These are phyloP conservation scores for Neofusicoccum umdonicola DNA, from an alignment of 2,329 filamentous ascomycete species.

Conservation along the genomic window DNA sequence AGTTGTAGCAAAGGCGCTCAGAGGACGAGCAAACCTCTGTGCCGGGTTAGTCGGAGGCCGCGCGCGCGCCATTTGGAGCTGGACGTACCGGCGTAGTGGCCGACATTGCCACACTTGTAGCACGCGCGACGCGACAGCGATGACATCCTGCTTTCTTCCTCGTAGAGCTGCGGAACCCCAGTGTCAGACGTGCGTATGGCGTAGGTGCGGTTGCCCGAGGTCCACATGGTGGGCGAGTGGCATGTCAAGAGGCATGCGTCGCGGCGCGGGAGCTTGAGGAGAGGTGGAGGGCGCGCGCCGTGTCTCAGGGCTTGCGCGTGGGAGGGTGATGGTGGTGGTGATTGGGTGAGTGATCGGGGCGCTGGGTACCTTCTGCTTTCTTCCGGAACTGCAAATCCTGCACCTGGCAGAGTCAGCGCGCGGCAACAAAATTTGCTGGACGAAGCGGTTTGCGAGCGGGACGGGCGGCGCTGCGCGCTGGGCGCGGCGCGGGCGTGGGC, in stretches of 20 bases:
- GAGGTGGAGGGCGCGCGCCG: not conserved
- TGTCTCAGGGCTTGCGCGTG: not conserved
- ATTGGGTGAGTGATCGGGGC: not conserved
- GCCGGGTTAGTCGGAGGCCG: not conserved
- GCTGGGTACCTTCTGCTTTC: slow-evolving; percentile 25
- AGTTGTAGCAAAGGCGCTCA: slow-evolving; percentile 99
- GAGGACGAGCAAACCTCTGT: slow-evolving; percentile 93
- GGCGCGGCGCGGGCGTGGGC: not conserved
- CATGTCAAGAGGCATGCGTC: slow-evolving; percentile 20
- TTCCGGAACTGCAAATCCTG: slow-evolving; percentile 31
- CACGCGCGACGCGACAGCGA: slow-evolving; percentile 54
- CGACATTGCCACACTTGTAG: slow-evolving; percentile 55
- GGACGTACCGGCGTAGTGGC: slow-evolving; percentile 52
- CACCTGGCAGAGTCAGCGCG: slow-evolving; percentile 32
- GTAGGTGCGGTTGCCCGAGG: slow-evolving; percentile 25
- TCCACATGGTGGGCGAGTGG: slow-evolving; percentile 15
- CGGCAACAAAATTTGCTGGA: slow-evolving; percentile 22
- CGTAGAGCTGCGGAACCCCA: slow-evolving; percentile 23
- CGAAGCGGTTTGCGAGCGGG: slow-evolving; percentile 14
- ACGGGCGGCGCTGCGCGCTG: slow-evolving; percentile 17
- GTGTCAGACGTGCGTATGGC: slow-evolving; percentile 21
- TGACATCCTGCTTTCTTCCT: slow-evolving; percentile 43
- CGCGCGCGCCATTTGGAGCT: slow-evolving; percentile 20
- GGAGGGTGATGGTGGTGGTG: not conserved
- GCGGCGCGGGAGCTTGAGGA: not conserved